Base-by-base conservation (phyloP, 805 yeast genomes). In the Candida caryicola region DNA sequence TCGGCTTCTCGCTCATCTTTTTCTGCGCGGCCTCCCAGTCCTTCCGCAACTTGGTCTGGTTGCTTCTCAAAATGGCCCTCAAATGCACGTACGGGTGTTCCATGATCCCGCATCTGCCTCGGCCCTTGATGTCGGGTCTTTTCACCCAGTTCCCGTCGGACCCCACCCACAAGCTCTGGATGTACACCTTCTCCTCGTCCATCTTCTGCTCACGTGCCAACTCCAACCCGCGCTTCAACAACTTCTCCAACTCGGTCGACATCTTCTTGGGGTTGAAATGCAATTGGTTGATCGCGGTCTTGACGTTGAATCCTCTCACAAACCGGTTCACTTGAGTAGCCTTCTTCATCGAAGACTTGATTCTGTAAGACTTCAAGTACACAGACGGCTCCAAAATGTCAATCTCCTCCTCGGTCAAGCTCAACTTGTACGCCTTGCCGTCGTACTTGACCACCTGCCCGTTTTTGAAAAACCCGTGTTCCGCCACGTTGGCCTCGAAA, bases 101-200 rank as follows among this genome's bases (percentile, higher is more conserved):
- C 35, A 85, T 74, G 40, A 85, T 64, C 57, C 98, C 98, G 15
- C 77, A 72, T 61, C 96, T 79, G 47, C 96, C 96, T 68, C 98
- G 81, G 47, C 93, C 96, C 67, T 88, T 89, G 57, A 75, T 73
- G 51, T 91, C 96, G 7, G 80, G 62, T 59, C 93, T 76, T 59
- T 78, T 82, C 19, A 57, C 52, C 81, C 84, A 79, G 36, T 64
- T 55, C 15, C 95, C 96, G 60, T 91, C 98, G 40, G 89, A 81
- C 29, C 96, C 97, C 18, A 81, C 81, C 97, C 97, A 91, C 42
- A 89, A 78, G 54, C 85, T 85, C 31, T 82, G 77, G 40, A 91
- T 75, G 52, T 82, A 86, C 30, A 89, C 59, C 27, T 75, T 75
- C 42, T 82, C 76, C 17, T 79, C 74, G 44, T 81, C 63, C 44